These are phyloP conservation scores for Fomitopsis serialis DNA, from an alignment of 768 basidiomycete genomes.

Conservation along the genomic window DNA sequence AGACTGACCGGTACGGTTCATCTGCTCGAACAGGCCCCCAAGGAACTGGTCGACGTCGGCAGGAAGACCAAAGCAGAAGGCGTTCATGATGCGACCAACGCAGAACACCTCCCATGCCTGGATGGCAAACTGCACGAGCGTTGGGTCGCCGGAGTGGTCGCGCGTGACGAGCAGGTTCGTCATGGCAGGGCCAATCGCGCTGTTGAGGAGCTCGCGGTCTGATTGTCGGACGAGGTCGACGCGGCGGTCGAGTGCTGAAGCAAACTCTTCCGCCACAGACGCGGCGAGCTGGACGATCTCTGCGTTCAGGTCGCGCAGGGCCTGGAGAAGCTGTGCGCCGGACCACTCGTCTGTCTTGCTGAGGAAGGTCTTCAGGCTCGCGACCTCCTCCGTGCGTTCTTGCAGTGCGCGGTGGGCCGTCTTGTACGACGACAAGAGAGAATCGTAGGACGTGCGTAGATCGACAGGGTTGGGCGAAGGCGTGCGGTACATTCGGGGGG, in stretches of 20 bases:
- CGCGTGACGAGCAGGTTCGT: constrained; percentile 22
- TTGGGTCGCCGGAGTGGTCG: constrained; percentile 26
- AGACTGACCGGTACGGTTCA: constrained; percentile 25
- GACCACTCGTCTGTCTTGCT: constrained; percentile 30
- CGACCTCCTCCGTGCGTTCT: constrained; percentile 27
- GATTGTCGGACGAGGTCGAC: constrained; percentile 16
- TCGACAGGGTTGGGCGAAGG: constrained; percentile 13
- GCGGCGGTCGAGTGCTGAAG: constrained; percentile 17
- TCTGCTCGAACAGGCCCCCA: constrained; percentile 23
- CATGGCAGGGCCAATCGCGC: constrained; percentile 24
- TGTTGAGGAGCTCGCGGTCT: constrained; percentile 23
- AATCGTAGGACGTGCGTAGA: constrained; percentile 17
- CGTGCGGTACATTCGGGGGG: background rate
- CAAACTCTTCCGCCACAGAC: constrained; percentile 26
- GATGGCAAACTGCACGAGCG: constrained; percentile 30
- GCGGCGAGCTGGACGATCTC: constrained; percentile 32
- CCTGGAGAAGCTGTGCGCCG: constrained; percentile 29
- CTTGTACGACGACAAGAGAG: constrained; percentile 20
- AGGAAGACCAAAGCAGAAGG: constrained; percentile 28
- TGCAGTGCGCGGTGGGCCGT: constrained; percentile 19
- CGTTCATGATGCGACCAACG: constrained; percentile 24
- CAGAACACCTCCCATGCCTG: constrained; percentile 33
- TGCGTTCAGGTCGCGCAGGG: constrained; percentile 27
- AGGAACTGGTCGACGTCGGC: constrained; percentile 25
- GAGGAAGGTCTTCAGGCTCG: constrained; percentile 28